A percentile compares a stretch with the other conserved stretches of the same genome.
Evolutionary conservation across 345 rosid species (phyloP).

Genomic region (Aethionema arabicum): DNA sequence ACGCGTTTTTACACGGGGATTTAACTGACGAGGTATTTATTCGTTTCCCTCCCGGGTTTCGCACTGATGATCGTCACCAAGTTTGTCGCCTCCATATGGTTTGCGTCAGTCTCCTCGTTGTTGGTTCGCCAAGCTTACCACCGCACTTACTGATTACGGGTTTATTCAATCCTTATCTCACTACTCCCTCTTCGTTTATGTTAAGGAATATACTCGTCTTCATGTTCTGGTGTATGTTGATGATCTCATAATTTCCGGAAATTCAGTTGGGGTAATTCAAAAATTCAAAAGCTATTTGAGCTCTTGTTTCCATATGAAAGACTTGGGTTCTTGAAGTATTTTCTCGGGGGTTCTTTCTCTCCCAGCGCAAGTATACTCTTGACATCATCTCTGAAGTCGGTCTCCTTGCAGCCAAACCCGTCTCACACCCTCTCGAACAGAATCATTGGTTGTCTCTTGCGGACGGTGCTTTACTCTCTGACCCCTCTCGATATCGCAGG

Average conservation of each 20-base stretch:
- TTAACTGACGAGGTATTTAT: no score
- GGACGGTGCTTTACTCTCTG: neutral
- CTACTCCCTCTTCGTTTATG: neutral
- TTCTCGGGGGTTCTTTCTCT: neutral
- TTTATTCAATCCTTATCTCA: neutral
- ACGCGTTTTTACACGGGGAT: no score
- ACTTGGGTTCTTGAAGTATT: constrained; percentile 6
- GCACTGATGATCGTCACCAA: no score
- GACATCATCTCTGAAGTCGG: neutral
- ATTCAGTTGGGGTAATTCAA: neutral
- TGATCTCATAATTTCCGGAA: constrained; percentile 14
- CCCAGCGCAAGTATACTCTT: constrained; percentile 1
- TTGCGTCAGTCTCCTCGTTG: no score
- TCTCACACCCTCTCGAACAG: neutral
- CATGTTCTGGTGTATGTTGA: constrained; percentile 15
- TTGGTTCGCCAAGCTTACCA: no score
- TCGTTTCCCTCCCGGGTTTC: no score
- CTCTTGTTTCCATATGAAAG: constrained; percentile 6
- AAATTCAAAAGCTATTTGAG: neutral
- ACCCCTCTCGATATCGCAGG: neutral
- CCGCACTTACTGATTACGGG: neutral
- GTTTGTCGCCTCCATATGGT: no score
- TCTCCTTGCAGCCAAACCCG: neutral
- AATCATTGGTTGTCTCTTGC: neutral
- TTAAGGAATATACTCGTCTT: neutral